A percentile compares a stretch with the other conserved stretches of the same genome.
These are phyloP conservation scores for Mallotus repandus DNA, from an alignment of 441 rosid species.

Conservation along the genomic window DNA sequence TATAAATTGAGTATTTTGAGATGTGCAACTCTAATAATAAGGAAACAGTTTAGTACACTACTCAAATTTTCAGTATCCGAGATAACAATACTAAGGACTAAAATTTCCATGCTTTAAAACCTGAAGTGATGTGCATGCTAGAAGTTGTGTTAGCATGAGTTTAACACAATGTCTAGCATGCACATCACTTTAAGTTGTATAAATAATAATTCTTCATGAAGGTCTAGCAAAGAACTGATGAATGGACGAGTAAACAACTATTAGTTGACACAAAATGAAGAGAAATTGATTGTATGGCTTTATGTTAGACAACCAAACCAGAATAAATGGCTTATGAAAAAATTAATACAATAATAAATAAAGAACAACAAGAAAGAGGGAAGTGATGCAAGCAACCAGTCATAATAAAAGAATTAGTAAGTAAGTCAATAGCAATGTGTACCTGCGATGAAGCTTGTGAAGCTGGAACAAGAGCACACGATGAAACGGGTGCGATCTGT, in stretches of 20 bases:
- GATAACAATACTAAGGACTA: not conserved
- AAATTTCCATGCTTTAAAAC: no score
- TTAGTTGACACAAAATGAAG: not conserved
- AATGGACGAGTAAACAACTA: not conserved
- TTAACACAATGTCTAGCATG: not conserved
- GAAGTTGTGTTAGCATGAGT: not conserved
- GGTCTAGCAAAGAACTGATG: not conserved
- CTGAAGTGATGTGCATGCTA: not conserved
- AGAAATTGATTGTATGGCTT: not conserved
- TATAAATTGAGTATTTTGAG: not conserved
- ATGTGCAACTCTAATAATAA: not conserved
- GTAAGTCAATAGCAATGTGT: no score
- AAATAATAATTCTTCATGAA: not conserved
- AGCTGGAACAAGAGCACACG: no score
- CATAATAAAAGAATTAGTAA: not conserved
- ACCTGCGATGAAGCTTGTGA: no score
- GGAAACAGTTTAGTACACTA: not conserved
- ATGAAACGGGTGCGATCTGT: no score
- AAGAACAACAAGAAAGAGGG: not conserved
- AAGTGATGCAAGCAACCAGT: not conserved
- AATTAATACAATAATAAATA: not conserved
- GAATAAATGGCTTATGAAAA: not conserved
- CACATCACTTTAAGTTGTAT: not conserved
- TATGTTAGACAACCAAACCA: not conserved
- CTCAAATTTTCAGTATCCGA: not conserved